A percentile compares a stretch with the other conserved stretches of the same genome.
Conservation (phyloP, 202 grass and related monocot genomes). For the Zizania palustris region DNA sequence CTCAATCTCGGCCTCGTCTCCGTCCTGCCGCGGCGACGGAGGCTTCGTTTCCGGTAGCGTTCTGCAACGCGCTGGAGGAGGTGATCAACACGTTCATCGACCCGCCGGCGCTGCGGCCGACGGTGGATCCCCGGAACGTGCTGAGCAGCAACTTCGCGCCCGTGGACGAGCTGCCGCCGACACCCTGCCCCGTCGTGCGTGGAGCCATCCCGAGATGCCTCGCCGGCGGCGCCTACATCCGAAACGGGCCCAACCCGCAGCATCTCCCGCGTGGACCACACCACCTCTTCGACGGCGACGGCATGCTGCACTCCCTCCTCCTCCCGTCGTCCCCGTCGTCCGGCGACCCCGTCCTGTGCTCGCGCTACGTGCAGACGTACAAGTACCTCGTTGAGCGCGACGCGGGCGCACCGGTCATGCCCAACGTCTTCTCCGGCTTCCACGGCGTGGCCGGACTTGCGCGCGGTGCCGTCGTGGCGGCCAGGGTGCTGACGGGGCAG, state of each 20-base stretch:
- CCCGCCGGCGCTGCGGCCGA: constrained; percentile 61
- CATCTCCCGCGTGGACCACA: constrained; percentile 67
- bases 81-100: constrained; percentile 86
- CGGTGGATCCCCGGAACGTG: constrained; percentile 71
- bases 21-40: neutral
- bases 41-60: constrained; percentile 47
- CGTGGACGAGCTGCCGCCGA: constrained; percentile 80
- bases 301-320: constrained; percentile 92
- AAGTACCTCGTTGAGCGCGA: constrained; percentile 75
- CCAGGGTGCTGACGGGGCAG: constrained; percentile 74
- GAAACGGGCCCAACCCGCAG: constrained; percentile 94
- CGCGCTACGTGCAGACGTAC: constrained; percentile 85
- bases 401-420: constrained; percentile 62
- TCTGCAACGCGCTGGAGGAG: constrained; percentile 77
- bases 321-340: constrained; percentile 32
- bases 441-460: constrained; percentile 67
- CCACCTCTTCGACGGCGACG: constrained; percentile 90
- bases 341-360: constrained; percentile 61
- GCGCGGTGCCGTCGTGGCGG: constrained; percentile 59
- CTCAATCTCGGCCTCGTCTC: constrained; percentile 19
- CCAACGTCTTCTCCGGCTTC: constrained; percentile 77
- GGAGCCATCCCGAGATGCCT: constrained; percentile 82
- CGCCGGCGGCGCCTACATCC: constrained; percentile 85
- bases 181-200: constrained; percentile 60
- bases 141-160: constrained; percentile 77